Evolutionary conservation across 1,284 basidiomycete species (phyloP), one percentile per base, ranked within the genome.

Genomic region (Somion occarium): DNA sequence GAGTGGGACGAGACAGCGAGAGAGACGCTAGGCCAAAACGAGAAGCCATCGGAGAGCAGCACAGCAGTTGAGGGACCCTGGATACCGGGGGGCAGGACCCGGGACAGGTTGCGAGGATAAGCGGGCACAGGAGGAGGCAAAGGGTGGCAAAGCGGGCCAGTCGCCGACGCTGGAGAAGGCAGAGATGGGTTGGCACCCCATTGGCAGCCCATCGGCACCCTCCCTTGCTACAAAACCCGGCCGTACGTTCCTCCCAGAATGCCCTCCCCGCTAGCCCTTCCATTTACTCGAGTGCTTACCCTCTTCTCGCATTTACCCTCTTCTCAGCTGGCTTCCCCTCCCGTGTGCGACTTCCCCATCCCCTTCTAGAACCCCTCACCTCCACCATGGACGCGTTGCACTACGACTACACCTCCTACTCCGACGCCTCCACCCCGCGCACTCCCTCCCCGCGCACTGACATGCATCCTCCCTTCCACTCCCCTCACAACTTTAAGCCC

Each of bases 321-420:
- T 15, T 34, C 30, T 34, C n/a, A n/a, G n/a, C n/a, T n/a, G n/a
- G n/a, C n/a, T n/a, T n/a, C 34, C 41, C 9, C 41, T 43, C 9
- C 19, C 41, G 19, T 43, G 11, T 20, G 9, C 41, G 44, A 5
- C 44, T 23, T 11, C 44, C 11, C 19, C n/a, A 4, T 42, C 22
- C 50, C 23, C 38, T 15, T 38, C 41, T 50, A 34, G 30, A 34
- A 34, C 30, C 47, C 56, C 53, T 53, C 52, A 34, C 7, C 30
- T 34, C 30, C 53, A 22, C 53, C 34, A 39, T 86, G 82, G 82
- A 85, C 66, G 64, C 75, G 57, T 70, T 77, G 59, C 67, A 71
- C 53, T 85, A 82, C 67, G 82, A 85, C 71, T 85, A 83, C 69
- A 71, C 78, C 55, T 74, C 80, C 58, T 81, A 80, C 71, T 78